A percentile compares a stretch with the other conserved stretches of the same genome.
phyloP scores from a whole-genome alignment of 192 early-diverging fungal species.

The Linnemannia zychae region DNA sequence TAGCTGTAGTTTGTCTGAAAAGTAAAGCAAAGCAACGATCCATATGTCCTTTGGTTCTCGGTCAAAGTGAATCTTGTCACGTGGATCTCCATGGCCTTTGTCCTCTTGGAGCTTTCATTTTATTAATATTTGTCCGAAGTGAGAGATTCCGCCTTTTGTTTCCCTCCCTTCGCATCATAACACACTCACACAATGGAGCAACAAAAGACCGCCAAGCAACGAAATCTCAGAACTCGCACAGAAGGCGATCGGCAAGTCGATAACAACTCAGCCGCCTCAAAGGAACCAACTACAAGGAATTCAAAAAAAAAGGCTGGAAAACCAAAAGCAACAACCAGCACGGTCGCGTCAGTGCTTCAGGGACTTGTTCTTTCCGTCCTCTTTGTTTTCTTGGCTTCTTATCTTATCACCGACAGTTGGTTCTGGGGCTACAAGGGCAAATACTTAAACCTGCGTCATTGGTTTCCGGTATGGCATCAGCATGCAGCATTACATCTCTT shows the following conservation, averaged over 20 bases:
- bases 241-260: not conserved
- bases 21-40: too few species aligned
- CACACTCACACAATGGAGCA: not conserved
- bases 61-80: too few species aligned
- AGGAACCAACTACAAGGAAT: not conserved
- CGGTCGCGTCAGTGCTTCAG: constrained; percentile 27
- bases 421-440: constrained; percentile 81
- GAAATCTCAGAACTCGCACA: not conserved
- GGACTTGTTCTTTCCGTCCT: constrained; percentile 33
- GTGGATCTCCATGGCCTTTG: too few species aligned
- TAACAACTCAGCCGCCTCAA: not conserved
- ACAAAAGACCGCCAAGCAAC: not conserved
- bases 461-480: constrained; percentile 68
- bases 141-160: not conserved
- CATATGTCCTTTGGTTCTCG: too few species aligned
- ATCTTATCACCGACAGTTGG: constrained; percentile 82
- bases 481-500: not conserved
- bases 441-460: constrained; percentile 78
- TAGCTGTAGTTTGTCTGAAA: too few species aligned
- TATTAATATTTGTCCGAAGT: too few species aligned
- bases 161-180: not conserved
- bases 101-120: too few species aligned
- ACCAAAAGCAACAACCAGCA: not conserved
- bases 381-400: constrained; percentile 68
- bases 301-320: not conserved